These are phyloP conservation scores for Ceriops zippeliana DNA, from an alignment of 345 rosid genomes.

Conservation along the genomic window DNA sequence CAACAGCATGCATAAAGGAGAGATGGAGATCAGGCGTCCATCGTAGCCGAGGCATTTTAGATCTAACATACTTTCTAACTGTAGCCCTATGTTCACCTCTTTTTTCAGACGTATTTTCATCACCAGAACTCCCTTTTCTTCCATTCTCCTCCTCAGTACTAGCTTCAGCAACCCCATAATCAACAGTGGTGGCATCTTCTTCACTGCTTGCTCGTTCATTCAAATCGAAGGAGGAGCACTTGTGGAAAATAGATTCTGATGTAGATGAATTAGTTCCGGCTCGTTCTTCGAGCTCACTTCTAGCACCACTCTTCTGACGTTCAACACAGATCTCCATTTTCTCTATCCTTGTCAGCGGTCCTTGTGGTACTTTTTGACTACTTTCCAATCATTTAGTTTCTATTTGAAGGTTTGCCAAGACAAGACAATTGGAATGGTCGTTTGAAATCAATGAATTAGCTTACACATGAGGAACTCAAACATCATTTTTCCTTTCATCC, in stretches of 20 bases:
- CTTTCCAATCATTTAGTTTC: too few species aligned
- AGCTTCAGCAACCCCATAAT: background rate
- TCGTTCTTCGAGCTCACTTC: conserved; percentile 15
- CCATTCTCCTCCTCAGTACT: conserved; percentile 23
- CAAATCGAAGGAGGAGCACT: conserved; percentile 38
- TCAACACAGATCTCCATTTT: conserved; percentile 8
- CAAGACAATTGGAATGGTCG: too few species aligned
- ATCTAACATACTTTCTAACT: conserved; percentile 73
- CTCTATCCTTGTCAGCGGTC: conserved; percentile 7
- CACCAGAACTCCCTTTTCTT: conserved; percentile 25
- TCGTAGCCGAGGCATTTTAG: conserved; percentile 73
- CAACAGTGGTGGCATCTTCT: conserved; percentile 7
- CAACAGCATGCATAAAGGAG: conserved; percentile 67
- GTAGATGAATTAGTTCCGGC: conserved; percentile 22
- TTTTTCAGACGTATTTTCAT: conserved; percentile 8
- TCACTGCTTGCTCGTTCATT: conserved; percentile 40
- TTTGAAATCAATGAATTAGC: too few species aligned
- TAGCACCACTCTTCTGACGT: conserved; percentile 6
- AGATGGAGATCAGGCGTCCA: conserved; percentile 93
- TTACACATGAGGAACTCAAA: too few species aligned
- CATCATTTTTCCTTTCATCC: background rate
- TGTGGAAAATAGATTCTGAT: conserved; percentile 19
- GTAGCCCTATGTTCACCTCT: conserved; percentile 14
- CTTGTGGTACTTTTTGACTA: too few species aligned
- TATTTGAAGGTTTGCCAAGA: too few species aligned